These are phyloP conservation scores for Melaleuca alternifolia DNA, from an alignment of 345 rosid genomes.

Conservation along the genomic window DNA sequence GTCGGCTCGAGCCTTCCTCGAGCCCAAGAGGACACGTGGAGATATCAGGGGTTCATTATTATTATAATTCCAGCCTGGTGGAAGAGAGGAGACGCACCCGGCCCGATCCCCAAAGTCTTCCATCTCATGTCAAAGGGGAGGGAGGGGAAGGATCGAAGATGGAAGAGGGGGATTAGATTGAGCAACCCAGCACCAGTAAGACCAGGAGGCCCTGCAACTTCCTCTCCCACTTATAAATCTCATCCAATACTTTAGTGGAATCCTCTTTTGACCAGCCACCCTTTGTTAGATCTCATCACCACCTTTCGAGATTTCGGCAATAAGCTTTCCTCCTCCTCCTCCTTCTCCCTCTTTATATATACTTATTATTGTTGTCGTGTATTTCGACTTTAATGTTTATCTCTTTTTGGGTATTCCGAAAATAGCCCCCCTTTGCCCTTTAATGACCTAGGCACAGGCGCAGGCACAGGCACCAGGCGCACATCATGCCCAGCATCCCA, in stretches of 20 bases:
- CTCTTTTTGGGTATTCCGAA: neutral
- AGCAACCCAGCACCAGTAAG: neutral
- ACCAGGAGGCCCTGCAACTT: neutral
- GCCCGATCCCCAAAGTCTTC: neutral
- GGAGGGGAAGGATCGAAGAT: neutral
- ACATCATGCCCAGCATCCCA: neutral
- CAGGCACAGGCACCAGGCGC: neutral
- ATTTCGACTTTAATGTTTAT: neutral
- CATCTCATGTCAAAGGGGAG: neutral
- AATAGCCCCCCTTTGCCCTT: neutral
- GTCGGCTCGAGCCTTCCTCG: neutral
- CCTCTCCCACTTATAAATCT: neutral
- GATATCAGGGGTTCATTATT: neutral
- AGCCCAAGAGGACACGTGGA: neutral
- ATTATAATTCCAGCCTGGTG: neutral
- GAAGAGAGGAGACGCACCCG: neutral
- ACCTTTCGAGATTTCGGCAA: neutral
- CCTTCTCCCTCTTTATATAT: too few relatives aligned
- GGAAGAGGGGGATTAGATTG: neutral
- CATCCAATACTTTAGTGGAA: too few relatives aligned
- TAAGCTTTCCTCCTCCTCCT: too few relatives aligned
- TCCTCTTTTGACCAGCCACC: neutral
- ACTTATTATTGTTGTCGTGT: too few relatives aligned
- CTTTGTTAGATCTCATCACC: neutral
- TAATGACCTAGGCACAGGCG: neutral